Evolutionary conservation across 805 yeast genomes (phyloP).

Genomic region (Suhomyces tanzawaensis): DNA sequence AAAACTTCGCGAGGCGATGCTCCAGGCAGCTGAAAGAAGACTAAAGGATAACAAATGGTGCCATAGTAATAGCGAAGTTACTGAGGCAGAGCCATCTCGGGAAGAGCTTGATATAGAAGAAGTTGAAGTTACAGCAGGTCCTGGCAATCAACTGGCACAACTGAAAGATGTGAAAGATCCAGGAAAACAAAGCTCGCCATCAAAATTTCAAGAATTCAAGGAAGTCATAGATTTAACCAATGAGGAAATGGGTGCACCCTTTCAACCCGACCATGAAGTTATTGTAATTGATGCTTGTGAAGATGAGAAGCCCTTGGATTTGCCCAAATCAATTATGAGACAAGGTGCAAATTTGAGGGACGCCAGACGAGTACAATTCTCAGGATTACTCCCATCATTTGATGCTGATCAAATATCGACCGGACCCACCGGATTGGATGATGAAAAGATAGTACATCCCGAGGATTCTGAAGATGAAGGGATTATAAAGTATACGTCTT

Average conservation of each 20-base stretch:
- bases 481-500: conserved; percentile 20
- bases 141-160: conserved; percentile 1
- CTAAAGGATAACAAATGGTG: conserved; percentile 53
- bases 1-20: conserved; percentile 43
- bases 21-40: conserved; percentile 65
- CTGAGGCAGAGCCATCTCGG: conserved; percentile 38
- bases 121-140: conserved; percentile 13
- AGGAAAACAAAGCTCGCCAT: neutral
- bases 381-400: conserved; percentile 15
- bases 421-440: neutral
- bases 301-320: neutral
- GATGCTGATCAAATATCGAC: conserved; percentile 12
- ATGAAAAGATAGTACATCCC: neutral
- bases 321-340: conserved; percentile 7
- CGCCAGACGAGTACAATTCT: conserved; percentile 10
- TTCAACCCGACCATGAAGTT: conserved; percentile 11
- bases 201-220: conserved; percentile 3
- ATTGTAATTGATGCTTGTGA: conserved; percentile 26
- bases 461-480: conserved; percentile 10
- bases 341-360: neutral
- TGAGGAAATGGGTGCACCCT: conserved; percentile 10
- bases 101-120: conserved; percentile 44
- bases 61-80: conserved; percentile 17
- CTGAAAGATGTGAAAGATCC: neutral
- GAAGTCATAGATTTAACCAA: conserved; percentile 14